Evolutionary conservation across 2,329 filamentous ascomycete genomes (phyloP).

Genomic region (Fusarium sp.): DNA sequence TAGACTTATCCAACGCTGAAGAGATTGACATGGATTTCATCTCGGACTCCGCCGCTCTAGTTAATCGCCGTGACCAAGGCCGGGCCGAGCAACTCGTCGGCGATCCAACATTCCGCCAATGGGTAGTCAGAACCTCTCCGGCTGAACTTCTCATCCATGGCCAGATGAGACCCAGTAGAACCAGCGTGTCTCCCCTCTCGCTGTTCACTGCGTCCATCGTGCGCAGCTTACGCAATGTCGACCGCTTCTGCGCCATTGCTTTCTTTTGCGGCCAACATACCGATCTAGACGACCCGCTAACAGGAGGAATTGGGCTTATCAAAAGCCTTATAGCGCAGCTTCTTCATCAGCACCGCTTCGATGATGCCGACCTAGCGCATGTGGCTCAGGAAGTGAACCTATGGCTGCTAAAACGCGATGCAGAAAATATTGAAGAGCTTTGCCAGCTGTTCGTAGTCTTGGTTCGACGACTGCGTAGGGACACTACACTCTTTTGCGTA

Average conservation of each 20-base stretch:
- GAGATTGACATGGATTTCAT: background rate
- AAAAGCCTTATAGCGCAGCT: background rate
- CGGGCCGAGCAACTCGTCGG: background rate
- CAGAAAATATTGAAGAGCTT: accelerated
- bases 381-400: background rate
- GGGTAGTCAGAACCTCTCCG: background rate
- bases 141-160: background rate
- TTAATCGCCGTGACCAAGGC: background rate
- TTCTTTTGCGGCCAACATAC: conserved; percentile 4
- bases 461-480: accelerated
- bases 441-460: background rate
- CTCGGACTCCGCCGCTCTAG: background rate
- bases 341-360: background rate
- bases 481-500: background rate
- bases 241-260: background rate
- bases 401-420: accelerated
- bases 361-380: accelerated
- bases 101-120: background rate
- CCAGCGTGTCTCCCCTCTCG: background rate
- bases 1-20: background rate
- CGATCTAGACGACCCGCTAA: background rate
- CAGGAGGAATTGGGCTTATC: accelerated
- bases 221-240: background rate
- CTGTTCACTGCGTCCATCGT: background rate
- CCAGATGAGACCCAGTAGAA: background rate